Evolutionary conservation across 1,284 basidiomycete genomes (phyloP).

Genomic region (Mrakiaceae sp.): DNA sequence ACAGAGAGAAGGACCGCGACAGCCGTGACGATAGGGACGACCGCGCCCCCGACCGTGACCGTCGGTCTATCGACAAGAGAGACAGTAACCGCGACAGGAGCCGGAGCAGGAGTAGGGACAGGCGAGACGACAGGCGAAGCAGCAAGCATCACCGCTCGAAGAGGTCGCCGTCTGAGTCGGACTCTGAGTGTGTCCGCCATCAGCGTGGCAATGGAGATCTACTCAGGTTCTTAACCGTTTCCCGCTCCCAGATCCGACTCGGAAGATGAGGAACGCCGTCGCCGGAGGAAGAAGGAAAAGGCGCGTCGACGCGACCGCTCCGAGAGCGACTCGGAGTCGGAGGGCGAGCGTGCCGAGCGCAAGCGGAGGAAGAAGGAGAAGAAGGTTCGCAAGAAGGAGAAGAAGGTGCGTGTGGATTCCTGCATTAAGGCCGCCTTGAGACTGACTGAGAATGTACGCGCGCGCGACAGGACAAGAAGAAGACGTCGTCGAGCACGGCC

Average conservation of each 20-base stretch:
- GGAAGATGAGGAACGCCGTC: constrained; percentile 2
- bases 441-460: background rate
- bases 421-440: background rate
- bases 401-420: constrained; percentile 30
- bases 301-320: background rate
- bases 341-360: constrained; percentile 23
- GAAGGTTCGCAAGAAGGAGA: constrained; percentile 49
- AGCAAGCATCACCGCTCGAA: background rate
- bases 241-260: background rate
- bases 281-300: constrained; percentile 3
- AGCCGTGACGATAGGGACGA: background rate
- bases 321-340: constrained; percentile 17
- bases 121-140: constrained; percentile 1
- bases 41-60: background rate
- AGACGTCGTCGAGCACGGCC: constrained; percentile 43
- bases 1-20: constrained; percentile 16
- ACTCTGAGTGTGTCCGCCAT: constrained; percentile 7
- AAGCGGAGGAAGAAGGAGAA: constrained; percentile 23
- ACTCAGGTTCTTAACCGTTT: no score
- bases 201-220: no score
- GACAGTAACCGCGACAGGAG: constrained; percentile 12
- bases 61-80: background rate
- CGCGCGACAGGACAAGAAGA: constrained; percentile 43
- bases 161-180: constrained; percentile 15
- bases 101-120: constrained; percentile 9